Conservation (phyloP, 192 early-diverging fungal species). For the Haplosporangium gracile region DNA sequence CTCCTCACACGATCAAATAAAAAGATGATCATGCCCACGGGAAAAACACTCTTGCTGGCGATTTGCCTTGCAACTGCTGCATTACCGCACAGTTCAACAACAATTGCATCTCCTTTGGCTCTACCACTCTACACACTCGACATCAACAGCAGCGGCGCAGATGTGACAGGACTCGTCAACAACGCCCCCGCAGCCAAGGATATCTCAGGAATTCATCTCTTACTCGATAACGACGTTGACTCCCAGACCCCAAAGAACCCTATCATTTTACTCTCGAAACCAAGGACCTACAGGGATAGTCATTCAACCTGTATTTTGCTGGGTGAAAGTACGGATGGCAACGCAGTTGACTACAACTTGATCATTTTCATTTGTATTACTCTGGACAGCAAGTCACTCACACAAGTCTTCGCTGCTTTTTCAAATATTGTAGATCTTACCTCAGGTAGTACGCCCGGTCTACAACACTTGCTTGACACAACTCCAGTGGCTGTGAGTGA, state of each 20-base stretch:
- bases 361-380: background rate
- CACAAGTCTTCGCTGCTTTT: background rate
- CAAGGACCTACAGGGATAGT: conserved; percentile 14
- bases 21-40: background rate
- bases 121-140: too few relatives aligned
- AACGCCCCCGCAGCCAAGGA: conserved; percentile 26
- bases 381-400: background rate
- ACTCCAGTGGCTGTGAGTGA: conserved; percentile 23
- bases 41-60: too few relatives aligned
- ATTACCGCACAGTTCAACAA: too few relatives aligned
- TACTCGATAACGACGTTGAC: conserved; percentile 47
- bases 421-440: background rate
- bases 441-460: background rate
- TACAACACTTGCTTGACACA: background rate
- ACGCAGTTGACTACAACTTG: too few relatives aligned
- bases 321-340: conserved; percentile 22
- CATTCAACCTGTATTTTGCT: background rate
- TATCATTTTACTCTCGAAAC: conserved; percentile 31
- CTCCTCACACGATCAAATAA: too few relatives aligned
- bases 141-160: background rate
- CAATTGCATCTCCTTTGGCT: too few relatives aligned
- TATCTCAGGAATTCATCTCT: conserved; percentile 27
- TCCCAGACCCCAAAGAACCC: conserved; percentile 18
- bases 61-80: too few relatives aligned
- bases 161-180: background rate